Base-by-base conservation (phyloP, 2,329 filamentous ascomycete species). In the Myriosclerotinia scirpicola region DNA sequence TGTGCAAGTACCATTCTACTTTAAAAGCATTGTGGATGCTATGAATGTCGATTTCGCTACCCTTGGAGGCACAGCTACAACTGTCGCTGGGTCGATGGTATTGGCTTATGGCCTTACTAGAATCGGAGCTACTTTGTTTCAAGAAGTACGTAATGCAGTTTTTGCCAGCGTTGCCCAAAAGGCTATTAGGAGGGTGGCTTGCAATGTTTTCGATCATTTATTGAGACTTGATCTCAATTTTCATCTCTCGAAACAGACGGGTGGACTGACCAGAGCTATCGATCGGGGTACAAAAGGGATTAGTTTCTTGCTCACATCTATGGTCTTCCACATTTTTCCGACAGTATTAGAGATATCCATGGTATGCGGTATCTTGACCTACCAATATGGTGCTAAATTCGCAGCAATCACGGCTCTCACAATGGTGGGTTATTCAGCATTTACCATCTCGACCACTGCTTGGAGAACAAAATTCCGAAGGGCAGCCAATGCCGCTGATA, bases 241-340 rank as follows among this genome's bases (percentile, higher is more conserved):
- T 79, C 95, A 99, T 77, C 84, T 99, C 12, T 89, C 90, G 26
- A 92, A 96, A 73, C 95, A 99, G 80, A 99, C 95, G 0, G 95
- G 95, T 69, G 95, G 95, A 1, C 80, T 99, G 70, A 98, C 94
- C 1, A 84, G 95, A 71, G 95, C 96, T 34, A 95, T 99, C 69
- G 96, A 99, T 76, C 88, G 96, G 69, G 95, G 95, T 75, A 99
- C 95, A 26, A 99, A 99, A 80, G 96, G 95, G 69, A 99, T 99
- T 77, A 97, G 92, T 82, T 99, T 98, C 78, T 79, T 99, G 71
- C 83, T 99, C 70, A 97, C 93, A 0, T 97, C 93, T 73, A 99
- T 99, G 94, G 92, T 99, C 40, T 98, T 99, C 74, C 95, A 99
- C 77, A 90, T 99, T 67, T 85, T 98, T 20, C 95, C 95, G 0